Evolutionary conservation across 345 rosid species (phyloP).

Genomic region (Eutrema yunnanense): DNA sequence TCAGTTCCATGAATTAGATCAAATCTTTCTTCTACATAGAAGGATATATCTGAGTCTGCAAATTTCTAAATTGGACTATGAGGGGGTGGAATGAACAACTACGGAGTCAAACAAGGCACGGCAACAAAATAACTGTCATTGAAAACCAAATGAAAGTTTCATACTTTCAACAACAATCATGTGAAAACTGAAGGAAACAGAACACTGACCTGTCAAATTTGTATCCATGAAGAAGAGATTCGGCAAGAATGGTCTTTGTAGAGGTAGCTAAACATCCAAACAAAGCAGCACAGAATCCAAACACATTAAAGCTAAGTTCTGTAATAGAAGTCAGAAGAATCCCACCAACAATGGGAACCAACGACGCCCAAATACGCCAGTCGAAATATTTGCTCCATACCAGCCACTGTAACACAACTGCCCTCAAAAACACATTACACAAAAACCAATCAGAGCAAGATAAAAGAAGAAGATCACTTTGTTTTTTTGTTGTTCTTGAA

Average conservation of each 20-base stretch:
- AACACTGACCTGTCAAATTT: constrained; percentile 76
- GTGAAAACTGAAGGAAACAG: neutral
- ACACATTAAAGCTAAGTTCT: constrained; percentile 87
- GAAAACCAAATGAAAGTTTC: neutral
- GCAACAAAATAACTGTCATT: too few relatives aligned
- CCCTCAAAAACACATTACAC: neutral
- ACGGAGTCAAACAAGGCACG: too few relatives aligned
- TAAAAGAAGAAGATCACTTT: neutral
- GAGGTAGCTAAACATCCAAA: constrained; percentile 97
- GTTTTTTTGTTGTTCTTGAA: neutral
- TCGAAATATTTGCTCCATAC: constrained; percentile 91
- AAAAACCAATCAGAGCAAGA: neutral
- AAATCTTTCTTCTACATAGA: too few relatives aligned
- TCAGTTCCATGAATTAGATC: neutral
- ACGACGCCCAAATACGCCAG: constrained; percentile 87
- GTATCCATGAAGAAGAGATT: constrained; percentile 87
- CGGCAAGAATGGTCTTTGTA: constrained; percentile 90
- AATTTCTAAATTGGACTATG: too few relatives aligned
- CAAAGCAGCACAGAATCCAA: constrained; percentile 89
- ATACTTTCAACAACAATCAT: neutral
- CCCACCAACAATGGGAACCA: constrained; percentile 92
- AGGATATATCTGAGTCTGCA: too few relatives aligned
- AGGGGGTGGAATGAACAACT: too few relatives aligned
- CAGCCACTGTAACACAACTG: constrained; percentile 92
- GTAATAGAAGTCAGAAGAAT: constrained; percentile 86